Conservation (phyloP, 371 early-diverging fungal species). For the Mucor saturninus region DNA sequence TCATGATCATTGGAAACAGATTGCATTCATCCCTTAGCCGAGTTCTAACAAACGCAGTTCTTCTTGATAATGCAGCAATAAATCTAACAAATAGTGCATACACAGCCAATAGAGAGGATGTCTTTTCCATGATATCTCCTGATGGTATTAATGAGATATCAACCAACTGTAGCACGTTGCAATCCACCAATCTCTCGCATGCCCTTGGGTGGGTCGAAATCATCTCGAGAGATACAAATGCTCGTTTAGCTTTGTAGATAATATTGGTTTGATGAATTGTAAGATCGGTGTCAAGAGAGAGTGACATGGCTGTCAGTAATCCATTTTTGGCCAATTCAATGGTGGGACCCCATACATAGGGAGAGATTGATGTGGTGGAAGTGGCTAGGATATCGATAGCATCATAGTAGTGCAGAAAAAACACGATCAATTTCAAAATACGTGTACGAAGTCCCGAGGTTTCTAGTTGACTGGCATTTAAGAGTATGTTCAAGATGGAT, state of each 20-base stretch:
- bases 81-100: slow-evolving; percentile 31
- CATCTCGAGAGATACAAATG: slow-evolving; percentile 24
- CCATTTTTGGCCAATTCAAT: slow-evolving; percentile 33
- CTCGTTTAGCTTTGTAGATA: slow-evolving; percentile 35
- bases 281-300: neutral
- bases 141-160: slow-evolving; percentile 10
- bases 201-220: slow-evolving; percentile 26
- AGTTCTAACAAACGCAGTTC: slow-evolving; percentile 35
- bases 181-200: slow-evolving; percentile 32
- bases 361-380: slow-evolving; percentile 24
- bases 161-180: slow-evolving; percentile 27
- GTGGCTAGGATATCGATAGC: slow-evolving; percentile 32
- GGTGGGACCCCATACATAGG: slow-evolving; percentile 33
- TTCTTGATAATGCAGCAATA: slow-evolving; percentile 32
- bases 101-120: slow-evolving; percentile 12
- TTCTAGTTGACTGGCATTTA: slow-evolving; percentile 2
- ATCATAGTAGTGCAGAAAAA: slow-evolving; percentile 32
- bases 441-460: slow-evolving; percentile 15
- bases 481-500: slow-evolving; percentile 18
- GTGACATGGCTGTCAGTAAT: slow-evolving; percentile 1
- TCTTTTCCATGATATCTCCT: slow-evolving; percentile 1
- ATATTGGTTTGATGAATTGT: neutral
- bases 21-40: slow-evolving; percentile 27
- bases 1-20: slow-evolving; percentile 27
- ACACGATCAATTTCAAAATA: slow-evolving; percentile 25